These are phyloP conservation scores for Aspergillus quadricinctus DNA, from an alignment of 2,329 filamentous ascomycete genomes.

Conservation along the genomic window DNA sequence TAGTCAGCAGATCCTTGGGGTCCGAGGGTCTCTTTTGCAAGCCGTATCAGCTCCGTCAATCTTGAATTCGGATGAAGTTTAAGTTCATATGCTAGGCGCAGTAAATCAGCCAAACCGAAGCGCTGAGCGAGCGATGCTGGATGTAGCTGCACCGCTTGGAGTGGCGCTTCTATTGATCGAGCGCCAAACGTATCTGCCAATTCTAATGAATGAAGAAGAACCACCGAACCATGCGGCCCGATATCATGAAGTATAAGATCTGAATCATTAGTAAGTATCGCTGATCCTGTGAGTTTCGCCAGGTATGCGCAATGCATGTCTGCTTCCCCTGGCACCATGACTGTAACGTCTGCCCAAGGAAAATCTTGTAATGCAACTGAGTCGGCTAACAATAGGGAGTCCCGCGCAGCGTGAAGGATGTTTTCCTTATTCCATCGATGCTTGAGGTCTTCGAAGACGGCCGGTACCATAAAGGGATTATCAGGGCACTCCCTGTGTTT, in stretches of 20 bases:
- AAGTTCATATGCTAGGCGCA: conserved; percentile 39
- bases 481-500: conserved; percentile 42
- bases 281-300: conserved; percentile 51
- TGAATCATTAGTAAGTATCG: conserved; percentile 77
- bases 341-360: conserved; percentile 37
- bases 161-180: conserved; percentile 11
- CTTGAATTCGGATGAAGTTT: conserved; percentile 25
- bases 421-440: conserved; percentile 39
- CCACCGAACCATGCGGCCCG: conserved; percentile 56
- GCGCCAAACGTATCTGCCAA: conserved; percentile 12
- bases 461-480: conserved; percentile 70
- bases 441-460: conserved; percentile 66
- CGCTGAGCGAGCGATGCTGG: conserved; percentile 27
- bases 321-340: conserved; percentile 76
- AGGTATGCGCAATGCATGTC: conserved; percentile 72
- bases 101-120: conserved; percentile 31
- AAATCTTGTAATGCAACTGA: conserved; percentile 18
- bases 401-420: conserved; percentile 17
- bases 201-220: conserved; percentile 65
- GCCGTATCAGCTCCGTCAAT: conserved; percentile 29
- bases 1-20: conserved; percentile 20
- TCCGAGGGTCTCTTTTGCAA: conserved; percentile 21
- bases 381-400: conserved; percentile 22
- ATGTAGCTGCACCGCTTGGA: conserved; percentile 38
- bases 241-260: conserved; percentile 76